A percentile compares a stretch with the other conserved stretches of the same genome.
These are phyloP conservation scores for Daldinia grandis DNA, from an alignment of 495 filamentous ascomycete genomes.

Conservation along the genomic window DNA sequence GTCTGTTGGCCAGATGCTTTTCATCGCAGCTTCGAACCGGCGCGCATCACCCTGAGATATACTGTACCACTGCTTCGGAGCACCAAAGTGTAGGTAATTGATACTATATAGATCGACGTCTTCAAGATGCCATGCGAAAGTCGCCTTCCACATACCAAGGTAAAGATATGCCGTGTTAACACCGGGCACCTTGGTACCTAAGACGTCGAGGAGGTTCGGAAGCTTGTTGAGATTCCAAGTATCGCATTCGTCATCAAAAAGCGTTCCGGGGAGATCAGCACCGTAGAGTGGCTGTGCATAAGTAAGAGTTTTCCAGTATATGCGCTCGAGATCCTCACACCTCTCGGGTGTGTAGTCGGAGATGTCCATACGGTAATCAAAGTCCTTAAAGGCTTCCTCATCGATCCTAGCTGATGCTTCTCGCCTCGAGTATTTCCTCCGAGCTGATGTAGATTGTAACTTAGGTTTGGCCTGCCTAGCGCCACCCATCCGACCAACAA, in stretches of 20 bases:
- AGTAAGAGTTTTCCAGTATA: slow-evolving; percentile 95
- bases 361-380: slow-evolving; percentile 85
- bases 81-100: slow-evolving; percentile 99
- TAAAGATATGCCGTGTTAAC: slow-evolving; percentile 99
- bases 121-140: slow-evolving; percentile 98
- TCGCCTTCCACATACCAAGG: slow-evolving; percentile 99
- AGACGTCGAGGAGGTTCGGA: slow-evolving; percentile 89
- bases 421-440: slow-evolving; percentile 81
- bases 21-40: slow-evolving; percentile 94
- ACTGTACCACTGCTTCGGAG: slow-evolving; percentile 99
- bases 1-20: slow-evolving; percentile 91
- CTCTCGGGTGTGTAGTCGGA: slow-evolving; percentile 88
- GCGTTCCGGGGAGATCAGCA: slow-evolving; percentile 92
- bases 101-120: slow-evolving; percentile 99
- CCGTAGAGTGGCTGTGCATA: slow-evolving; percentile 95
- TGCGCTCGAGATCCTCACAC: slow-evolving; percentile 90
- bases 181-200: slow-evolving; percentile 93
- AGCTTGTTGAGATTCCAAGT: slow-evolving; percentile 95
- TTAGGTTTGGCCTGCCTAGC: slow-evolving; percentile 57
- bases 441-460: slow-evolving; percentile 64
- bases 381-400: slow-evolving; percentile 84
- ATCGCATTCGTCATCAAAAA: slow-evolving; percentile 89
- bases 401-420: slow-evolving; percentile 78
- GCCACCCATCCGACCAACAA: slow-evolving; percentile 53
- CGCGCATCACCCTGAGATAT: slow-evolving; percentile 97